Percentiles rank a stretch among this genome's conserved stretches.
Evolutionary conservation across 495 filamentous ascomycete species (phyloP).

Genomic region (Trichoderma gamsii): DNA sequence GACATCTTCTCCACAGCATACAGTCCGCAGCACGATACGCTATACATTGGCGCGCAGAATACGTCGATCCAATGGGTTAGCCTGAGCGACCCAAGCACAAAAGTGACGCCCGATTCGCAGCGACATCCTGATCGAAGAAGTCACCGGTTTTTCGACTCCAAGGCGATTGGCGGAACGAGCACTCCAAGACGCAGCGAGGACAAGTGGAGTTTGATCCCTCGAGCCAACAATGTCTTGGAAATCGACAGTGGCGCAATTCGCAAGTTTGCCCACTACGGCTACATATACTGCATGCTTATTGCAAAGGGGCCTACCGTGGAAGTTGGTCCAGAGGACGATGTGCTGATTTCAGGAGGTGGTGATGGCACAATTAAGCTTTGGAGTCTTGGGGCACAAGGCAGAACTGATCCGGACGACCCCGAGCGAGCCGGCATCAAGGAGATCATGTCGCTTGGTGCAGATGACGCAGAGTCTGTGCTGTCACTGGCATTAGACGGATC

Average conservation of each 20-base stretch:
- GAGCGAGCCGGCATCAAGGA: slow-evolving; percentile 41
- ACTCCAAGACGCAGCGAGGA: slow-evolving; percentile 58
- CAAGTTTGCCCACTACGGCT: slow-evolving; percentile 90
- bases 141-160: slow-evolving; percentile 91
- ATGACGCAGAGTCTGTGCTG: slow-evolving; percentile 72
- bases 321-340: slow-evolving; percentile 63
- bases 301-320: slow-evolving; percentile 56
- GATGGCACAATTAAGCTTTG: slow-evolving; percentile 92
- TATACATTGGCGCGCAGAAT: slow-evolving; percentile 92
- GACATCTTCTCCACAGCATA: slow-evolving; percentile 92
- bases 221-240: slow-evolving; percentile 59
- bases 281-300: slow-evolving; percentile 90
- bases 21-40: slow-evolving; percentile 66
- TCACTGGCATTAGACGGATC: slow-evolving; percentile 79
- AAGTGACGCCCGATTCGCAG: slow-evolving; percentile 54
- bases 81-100: slow-evolving; percentile 41
- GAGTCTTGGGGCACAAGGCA: slow-evolving; percentile 48
- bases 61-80: slow-evolving; percentile 74
- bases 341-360: slow-evolving; percentile 83
- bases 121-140: slow-evolving; percentile 75
- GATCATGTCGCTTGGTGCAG: slow-evolving; percentile 64
- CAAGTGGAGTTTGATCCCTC: slow-evolving; percentile 44
- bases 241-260: slow-evolving; percentile 76
- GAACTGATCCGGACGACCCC: slow-evolving; percentile 26
- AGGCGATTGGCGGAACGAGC: slow-evolving; percentile 70